phyloP scores from a whole-genome alignment of 306 rosid species.

The Canavalia ensiformis region DNA sequence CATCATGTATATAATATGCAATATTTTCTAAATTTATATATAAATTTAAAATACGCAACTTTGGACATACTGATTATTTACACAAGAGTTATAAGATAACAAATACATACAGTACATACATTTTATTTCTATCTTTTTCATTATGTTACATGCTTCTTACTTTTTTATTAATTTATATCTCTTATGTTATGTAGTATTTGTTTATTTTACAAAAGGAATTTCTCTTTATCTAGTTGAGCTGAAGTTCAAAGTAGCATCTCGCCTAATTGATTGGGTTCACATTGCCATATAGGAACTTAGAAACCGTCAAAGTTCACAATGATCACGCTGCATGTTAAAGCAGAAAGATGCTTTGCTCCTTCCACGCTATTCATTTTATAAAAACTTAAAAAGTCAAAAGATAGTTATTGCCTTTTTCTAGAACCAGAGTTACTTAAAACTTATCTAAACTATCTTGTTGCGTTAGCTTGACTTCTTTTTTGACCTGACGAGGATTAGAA shows the following conservation, averaged over 20 bases:
- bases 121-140: no score
- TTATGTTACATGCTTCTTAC: no score
- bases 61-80: no score
- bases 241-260: constrained; percentile 44
- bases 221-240: not conserved
- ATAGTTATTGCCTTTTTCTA: constrained; percentile 28
- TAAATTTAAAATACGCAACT: not conserved
- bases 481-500: not conserved
- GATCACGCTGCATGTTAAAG: constrained; percentile 17
- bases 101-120: no score
- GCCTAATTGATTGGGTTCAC: constrained; percentile 41
- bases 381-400: constrained; percentile 15
- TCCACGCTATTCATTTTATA: not conserved
- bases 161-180: no score
- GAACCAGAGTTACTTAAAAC: not conserved
- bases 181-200: no score
- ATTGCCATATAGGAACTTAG: not conserved
- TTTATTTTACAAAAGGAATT: no score
- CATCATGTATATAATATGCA: not conserved
- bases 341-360: constrained; percentile 21
- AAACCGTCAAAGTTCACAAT: constrained; percentile 43
- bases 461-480: not conserved
- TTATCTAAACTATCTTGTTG: not conserved
- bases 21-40: not conserved
- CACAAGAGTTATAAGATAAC: no score